These are phyloP conservation scores for Melampsora allii-populina DNA, from an alignment of 1,284 basidiomycete genomes.

Conservation along the genomic window DNA sequence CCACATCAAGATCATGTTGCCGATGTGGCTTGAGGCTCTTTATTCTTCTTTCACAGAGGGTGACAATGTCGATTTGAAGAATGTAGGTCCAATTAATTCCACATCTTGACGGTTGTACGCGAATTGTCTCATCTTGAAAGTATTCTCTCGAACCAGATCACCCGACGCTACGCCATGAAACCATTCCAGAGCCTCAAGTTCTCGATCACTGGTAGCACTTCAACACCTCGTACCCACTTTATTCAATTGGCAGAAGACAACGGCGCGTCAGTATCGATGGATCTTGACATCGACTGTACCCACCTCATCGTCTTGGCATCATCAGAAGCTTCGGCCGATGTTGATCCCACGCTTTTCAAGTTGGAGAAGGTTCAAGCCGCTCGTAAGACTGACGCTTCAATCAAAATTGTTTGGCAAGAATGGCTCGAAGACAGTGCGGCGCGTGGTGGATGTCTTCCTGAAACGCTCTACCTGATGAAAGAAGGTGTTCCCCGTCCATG, in stretches of 20 bases:
- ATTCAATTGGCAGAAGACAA: slow-evolving; percentile 40
- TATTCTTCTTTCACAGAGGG: slow-evolving; percentile 41
- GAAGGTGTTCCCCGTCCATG: slow-evolving; percentile 28
- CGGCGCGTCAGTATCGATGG: slow-evolving; percentile 17
- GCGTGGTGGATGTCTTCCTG: slow-evolving; percentile 30
- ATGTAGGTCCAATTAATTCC: slow-evolving; percentile 10
- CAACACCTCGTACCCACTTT: slow-evolving; percentile 16
- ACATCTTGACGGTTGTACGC: not conserved
- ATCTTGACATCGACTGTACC: slow-evolving; percentile 31
- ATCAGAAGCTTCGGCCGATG: slow-evolving; percentile 6
- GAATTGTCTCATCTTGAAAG: too few species aligned
- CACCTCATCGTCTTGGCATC: slow-evolving; percentile 39
- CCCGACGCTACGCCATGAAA: slow-evolving; percentile 25
- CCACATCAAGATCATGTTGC: slow-evolving; percentile 24
- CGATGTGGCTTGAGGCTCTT: slow-evolving; percentile 39
- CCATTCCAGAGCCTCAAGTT: slow-evolving; percentile 37
- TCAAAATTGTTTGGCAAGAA: slow-evolving; percentile 43
- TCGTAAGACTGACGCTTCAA: slow-evolving; percentile 4
- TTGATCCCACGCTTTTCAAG: slow-evolving; percentile 26
- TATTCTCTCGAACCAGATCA: slow-evolving; percentile 13
- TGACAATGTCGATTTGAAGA: slow-evolving; percentile 27
- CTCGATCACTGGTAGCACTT: slow-evolving; percentile 29
- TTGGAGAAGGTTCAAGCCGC: slow-evolving; percentile 39
- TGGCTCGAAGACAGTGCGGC: slow-evolving; percentile 34
- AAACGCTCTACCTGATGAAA: slow-evolving; percentile 21